Evolutionary conservation across 305 asterid species (phyloP).

Genomic region (Galium porrigens): DNA sequence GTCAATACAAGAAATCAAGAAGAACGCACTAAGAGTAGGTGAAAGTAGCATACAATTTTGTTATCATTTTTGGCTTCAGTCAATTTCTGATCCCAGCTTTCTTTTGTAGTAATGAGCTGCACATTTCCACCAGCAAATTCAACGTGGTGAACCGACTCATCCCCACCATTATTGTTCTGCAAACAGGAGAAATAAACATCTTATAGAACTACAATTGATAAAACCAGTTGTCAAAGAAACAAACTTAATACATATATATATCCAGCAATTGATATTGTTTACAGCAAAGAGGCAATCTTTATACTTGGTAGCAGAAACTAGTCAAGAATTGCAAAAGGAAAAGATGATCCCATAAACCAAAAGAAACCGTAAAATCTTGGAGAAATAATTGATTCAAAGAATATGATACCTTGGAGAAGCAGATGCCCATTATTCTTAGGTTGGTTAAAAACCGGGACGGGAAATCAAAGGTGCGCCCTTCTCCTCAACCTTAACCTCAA

Average conservation of each 20-base stretch:
- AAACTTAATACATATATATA: not conserved
- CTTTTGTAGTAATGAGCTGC: slow-evolving; percentile 59
- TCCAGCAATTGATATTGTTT: no score
- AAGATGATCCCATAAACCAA: slow-evolving; percentile 1
- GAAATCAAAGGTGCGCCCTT: not conserved
- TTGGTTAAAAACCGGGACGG: not conserved
- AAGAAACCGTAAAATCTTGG: not conserved
- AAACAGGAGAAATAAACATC: not conserved
- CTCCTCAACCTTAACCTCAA: not conserved
- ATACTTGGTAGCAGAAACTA: not conserved
- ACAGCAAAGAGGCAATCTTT: not conserved
- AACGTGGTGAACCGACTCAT: slow-evolving; percentile 43
- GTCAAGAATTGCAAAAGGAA: not conserved
- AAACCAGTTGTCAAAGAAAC: not conserved
- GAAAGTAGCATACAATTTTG: slow-evolving; percentile 41
- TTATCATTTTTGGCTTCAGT: slow-evolving; percentile 57
- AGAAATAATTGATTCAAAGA: not conserved
- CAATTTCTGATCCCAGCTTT: slow-evolving; percentile 75
- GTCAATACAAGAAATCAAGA: not conserved
- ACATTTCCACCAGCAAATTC: slow-evolving; percentile 87
- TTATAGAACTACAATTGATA: not conserved
- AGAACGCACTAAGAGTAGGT: not conserved
- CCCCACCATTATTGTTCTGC: slow-evolving; percentile 34
- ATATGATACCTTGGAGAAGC: slow-evolving; percentile 38
- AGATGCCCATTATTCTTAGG: slow-evolving; percentile 34